Percentiles rank a stretch among this genome's conserved stretches.
Evolutionary conservation across 306 rosid species (phyloP).

Genomic region (Trifolium pratense): DNA sequence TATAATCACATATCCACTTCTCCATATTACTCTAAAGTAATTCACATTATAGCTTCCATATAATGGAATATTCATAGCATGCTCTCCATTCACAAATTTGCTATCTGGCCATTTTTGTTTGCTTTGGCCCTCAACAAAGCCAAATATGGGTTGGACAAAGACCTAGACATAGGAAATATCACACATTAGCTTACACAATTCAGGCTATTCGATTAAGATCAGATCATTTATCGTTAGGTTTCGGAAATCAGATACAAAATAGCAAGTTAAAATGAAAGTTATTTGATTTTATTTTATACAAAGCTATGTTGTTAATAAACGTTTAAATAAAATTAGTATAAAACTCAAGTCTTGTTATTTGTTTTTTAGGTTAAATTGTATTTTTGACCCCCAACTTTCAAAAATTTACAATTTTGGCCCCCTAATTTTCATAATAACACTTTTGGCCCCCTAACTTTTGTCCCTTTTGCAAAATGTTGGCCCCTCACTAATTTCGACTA

Average conservation of each 20-base stretch:
- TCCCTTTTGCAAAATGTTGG: no score
- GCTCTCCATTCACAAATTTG: constrained; percentile 65
- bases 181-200: neutral
- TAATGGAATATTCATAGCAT: constrained; percentile 59
- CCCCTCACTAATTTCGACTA: no score
- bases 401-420: no score
- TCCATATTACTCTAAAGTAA: constrained; percentile 81
- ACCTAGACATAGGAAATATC: constrained; percentile 52
- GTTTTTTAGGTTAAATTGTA: no score
- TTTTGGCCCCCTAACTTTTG: no score
- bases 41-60: constrained; percentile 51
- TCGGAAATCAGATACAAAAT: neutral
- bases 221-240: neutral
- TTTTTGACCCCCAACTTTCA: no score
- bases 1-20: constrained; percentile 69
- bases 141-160: constrained; percentile 84
- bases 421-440: no score
- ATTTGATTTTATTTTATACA: no score
- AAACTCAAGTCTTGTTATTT: no score
- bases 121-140: constrained; percentile 66
- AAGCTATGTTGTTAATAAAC: no score
- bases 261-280: neutral
- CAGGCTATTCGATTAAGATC: neutral
- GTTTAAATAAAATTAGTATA: neutral
- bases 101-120: constrained; percentile 62